These are phyloP conservation scores for Saitozyma podzolica DNA, from an alignment of 768 basidiomycete species.

Conservation along the genomic window DNA sequence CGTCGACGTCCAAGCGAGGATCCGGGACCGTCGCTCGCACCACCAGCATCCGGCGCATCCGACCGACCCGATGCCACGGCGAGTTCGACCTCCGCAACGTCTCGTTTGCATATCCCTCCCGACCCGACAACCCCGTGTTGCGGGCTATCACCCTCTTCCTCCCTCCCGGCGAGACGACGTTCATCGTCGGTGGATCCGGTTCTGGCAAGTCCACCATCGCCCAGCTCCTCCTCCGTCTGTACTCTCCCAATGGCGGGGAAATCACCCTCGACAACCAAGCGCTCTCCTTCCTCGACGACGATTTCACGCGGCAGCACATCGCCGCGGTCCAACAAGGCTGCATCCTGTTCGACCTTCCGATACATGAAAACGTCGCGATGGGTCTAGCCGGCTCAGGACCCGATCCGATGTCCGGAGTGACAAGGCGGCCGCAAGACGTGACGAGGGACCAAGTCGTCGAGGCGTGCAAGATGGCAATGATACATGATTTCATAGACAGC, in stretches of 20 bases:
- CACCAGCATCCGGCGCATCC: slow-evolving; percentile 63
- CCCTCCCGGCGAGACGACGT: slow-evolving; percentile 71
- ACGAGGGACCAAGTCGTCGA: slow-evolving; percentile 70
- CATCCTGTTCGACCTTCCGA: slow-evolving; percentile 73
- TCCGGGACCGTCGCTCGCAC: neutral
- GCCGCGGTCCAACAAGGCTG: slow-evolving; percentile 75
- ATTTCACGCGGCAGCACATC: slow-evolving; percentile 69
- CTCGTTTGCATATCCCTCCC: slow-evolving; percentile 72
- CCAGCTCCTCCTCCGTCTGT: slow-evolving; percentile 69
- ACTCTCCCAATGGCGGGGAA: slow-evolving; percentile 63
- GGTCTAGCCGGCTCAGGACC: slow-evolving; percentile 61
- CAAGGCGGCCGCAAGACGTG: slow-evolving; percentile 58
- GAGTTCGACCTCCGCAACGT: slow-evolving; percentile 67
- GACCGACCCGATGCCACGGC: slow-evolving; percentile 66
- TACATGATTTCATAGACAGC: slow-evolving; percentile 81
- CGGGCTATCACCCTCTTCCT: slow-evolving; percentile 66
- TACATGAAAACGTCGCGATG: slow-evolving; percentile 85
- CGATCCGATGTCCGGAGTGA: slow-evolving; percentile 35
- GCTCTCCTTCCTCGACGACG: slow-evolving; percentile 68
- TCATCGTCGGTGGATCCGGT: slow-evolving; percentile 76
- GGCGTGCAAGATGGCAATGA: slow-evolving; percentile 78
- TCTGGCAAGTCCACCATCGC: slow-evolving; percentile 75
- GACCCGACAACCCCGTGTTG: slow-evolving; percentile 65
- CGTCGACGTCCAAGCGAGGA: neutral
- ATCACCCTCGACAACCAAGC: slow-evolving; percentile 81